phyloP scores from a whole-genome alignment of 164 flowering plant species.

The Annona cherimola region DNA sequence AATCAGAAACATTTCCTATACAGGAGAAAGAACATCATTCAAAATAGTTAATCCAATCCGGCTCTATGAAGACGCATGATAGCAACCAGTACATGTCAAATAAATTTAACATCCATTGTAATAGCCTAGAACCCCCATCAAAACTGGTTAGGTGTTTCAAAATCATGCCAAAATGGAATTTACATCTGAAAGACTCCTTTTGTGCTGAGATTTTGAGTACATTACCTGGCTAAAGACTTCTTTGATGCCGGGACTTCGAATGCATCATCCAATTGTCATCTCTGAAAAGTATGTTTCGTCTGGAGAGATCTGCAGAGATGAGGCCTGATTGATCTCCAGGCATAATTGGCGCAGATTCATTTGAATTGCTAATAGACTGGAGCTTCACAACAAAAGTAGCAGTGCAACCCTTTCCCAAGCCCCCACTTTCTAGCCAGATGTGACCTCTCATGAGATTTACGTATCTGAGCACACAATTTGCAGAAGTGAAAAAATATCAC shows the following conservation, averaged over 20 bases:
- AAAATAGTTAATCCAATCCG: not conserved
- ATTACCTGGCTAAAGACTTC: not conserved
- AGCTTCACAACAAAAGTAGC: conserved; percentile 43
- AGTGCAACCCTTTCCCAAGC: conserved; percentile 45
- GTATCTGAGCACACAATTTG: conserved; percentile 34
- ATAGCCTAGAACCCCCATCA: not conserved
- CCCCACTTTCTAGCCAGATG: conserved; percentile 71
- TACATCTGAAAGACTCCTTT: too few species aligned
- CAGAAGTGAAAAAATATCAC: not conserved
- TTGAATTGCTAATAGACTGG: conserved; percentile 19
- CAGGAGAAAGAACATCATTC: too few species aligned
- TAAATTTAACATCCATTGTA: not conserved
- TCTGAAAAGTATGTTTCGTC: not conserved
- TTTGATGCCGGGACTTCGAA: conserved; percentile 1
- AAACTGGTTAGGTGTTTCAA: not conserved
- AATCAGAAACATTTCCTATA: too few species aligned
- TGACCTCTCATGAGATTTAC: conserved; percentile 67
- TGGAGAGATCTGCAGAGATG: not conserved
- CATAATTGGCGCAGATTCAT: not conserved
- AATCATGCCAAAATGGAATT: not conserved
- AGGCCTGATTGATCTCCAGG: not conserved
- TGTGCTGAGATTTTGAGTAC: not conserved
- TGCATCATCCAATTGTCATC: not conserved
- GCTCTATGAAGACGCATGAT: not conserved
- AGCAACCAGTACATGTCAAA: not conserved